Conservation (phyloP, 345 rosid genomes). For the Excoecaria cochinchinensis region DNA sequence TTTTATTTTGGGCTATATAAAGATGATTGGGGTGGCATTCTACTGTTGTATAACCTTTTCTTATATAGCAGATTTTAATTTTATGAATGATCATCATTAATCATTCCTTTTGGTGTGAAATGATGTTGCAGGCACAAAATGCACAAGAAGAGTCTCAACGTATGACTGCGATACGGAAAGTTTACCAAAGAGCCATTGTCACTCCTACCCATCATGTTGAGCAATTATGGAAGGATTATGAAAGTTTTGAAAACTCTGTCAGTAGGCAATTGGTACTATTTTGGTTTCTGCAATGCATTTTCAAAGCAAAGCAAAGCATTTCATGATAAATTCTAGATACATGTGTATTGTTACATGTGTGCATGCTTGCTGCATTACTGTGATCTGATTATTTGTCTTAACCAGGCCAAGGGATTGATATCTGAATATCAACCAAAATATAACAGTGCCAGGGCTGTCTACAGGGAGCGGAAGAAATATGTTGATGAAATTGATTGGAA, state of each 20-base stretch:
- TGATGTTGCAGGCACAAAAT: conserved; percentile 55
- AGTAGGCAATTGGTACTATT: conserved; percentile 84
- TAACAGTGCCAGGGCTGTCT: conserved; percentile 91
- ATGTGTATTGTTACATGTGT: not conserved
- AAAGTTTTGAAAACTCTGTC: conserved; percentile 86
- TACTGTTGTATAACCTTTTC: not conserved
- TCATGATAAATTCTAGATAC: not conserved
- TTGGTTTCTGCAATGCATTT: not conserved
- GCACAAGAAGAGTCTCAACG: conserved; percentile 77
- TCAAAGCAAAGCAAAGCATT: not conserved
- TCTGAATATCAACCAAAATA: conserved; percentile 91
- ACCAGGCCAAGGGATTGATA: conserved; percentile 89
- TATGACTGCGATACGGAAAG: conserved; percentile 76
- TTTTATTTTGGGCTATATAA: not conserved
- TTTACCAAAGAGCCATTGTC: conserved; percentile 81
- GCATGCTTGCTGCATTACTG: not conserved
- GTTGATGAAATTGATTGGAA: conserved; percentile 94
- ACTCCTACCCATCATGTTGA: conserved; percentile 90
- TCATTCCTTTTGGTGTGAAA: conserved; percentile 21
- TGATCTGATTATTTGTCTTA: conserved; percentile 25
- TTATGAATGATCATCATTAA: not conserved
- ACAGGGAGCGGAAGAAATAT: conserved; percentile 87
- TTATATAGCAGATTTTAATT: not conserved
- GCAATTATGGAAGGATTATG: conserved; percentile 96
- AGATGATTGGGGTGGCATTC: not conserved